Evolutionary conservation across 257 asterid genomes (phyloP), one percentile per base, ranked within the genome.

Genomic region (Nicotiana attenuata): DNA sequence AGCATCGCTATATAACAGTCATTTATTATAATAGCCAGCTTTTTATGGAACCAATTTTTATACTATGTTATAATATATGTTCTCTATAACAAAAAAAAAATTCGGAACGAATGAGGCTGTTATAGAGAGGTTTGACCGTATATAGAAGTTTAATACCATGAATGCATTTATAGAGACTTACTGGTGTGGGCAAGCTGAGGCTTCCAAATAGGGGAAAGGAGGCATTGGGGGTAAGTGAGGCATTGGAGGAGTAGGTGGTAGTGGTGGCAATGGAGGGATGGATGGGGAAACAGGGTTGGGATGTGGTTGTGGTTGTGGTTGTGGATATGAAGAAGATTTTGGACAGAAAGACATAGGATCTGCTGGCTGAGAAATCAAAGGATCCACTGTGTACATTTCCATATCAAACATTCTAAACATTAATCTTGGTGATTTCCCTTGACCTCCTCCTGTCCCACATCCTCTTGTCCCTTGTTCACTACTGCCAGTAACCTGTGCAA

Each of bases 121-220:
- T 35, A 35, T 35, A 35, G 10, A 35, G 2, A 35, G 6, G 45
- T 35, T 35, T 35, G 1, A 7, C 10, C 2, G 10, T 38, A 1
- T 38, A 41, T 0, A 41, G 10, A 8, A 41, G 0, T 41, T 41
- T 8, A 41, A 41, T 8, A 2, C 11, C 50, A 41, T 8, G 50
- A 41, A 41, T 41, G 50, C 0, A 41, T 1, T 8, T 41, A 41
- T 10, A 82, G 3, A 6, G 26, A 86, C 97, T 94, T 88, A 96
- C 99, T 89, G 91, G 85, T 85, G 83, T 38, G 99, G 86, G 79
- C 99, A 96, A 63, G 96, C 97, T 1, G 98, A 92, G 82, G 91
- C 93, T 87, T 92, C 91, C 55, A 90, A 31, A 81, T 85, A 89
- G 0, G 97, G 92, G 0, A 73, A 45, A 13, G 91, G 87, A 5